A percentile compares a stretch with the other conserved stretches of the same genome.
Evolutionary conservation across 371 early-diverging fungal species (phyloP).

Genomic region (Gilbertella persicaria): DNA sequence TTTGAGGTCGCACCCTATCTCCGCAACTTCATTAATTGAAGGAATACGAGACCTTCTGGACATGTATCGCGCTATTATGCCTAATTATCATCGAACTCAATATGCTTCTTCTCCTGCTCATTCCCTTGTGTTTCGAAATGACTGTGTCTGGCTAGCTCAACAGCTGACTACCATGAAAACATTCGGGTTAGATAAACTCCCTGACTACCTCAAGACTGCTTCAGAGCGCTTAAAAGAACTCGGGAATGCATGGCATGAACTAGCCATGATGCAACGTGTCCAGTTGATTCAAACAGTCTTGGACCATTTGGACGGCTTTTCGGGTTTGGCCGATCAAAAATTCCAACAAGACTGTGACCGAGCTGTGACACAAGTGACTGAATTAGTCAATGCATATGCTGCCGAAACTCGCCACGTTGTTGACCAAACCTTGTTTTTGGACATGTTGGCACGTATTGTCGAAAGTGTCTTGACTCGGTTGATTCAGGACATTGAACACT

Average conservation of each 20-base stretch:
- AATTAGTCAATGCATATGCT: conserved; percentile 47
- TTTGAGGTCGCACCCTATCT: conserved; percentile 32
- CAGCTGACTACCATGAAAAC: conserved; percentile 14
- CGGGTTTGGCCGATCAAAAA: conserved; percentile 45
- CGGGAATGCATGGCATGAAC: conserved; percentile 36
- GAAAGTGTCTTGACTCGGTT: conserved; percentile 45
- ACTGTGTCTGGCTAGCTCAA: conserved; percentile 69
- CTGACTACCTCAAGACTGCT: background rate
- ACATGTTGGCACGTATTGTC: conserved; percentile 49
- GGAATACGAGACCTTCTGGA: conserved; percentile 47
- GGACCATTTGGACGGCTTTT: conserved; percentile 53
- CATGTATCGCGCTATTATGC: conserved; percentile 57
- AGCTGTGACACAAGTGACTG: conserved; percentile 50
- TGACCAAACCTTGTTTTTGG: conserved; percentile 24
- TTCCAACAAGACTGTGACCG: conserved; percentile 49
- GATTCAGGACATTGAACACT: conserved; percentile 54
- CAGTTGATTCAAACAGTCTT: conserved; percentile 21
- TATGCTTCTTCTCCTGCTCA: conserved; percentile 52
- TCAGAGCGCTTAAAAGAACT: conserved; percentile 22
- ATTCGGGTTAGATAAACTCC: conserved; percentile 8
- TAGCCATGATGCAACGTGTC: conserved; percentile 34
- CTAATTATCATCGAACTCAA: conserved; percentile 42
- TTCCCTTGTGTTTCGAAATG: conserved; percentile 68
- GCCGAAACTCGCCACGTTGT: conserved; percentile 37
- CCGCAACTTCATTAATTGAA: conserved; percentile 31